These are phyloP conservation scores for Penicillium rolfsii DNA, from an alignment of 2,329 filamentous ascomycete genomes.

Conservation along the genomic window DNA sequence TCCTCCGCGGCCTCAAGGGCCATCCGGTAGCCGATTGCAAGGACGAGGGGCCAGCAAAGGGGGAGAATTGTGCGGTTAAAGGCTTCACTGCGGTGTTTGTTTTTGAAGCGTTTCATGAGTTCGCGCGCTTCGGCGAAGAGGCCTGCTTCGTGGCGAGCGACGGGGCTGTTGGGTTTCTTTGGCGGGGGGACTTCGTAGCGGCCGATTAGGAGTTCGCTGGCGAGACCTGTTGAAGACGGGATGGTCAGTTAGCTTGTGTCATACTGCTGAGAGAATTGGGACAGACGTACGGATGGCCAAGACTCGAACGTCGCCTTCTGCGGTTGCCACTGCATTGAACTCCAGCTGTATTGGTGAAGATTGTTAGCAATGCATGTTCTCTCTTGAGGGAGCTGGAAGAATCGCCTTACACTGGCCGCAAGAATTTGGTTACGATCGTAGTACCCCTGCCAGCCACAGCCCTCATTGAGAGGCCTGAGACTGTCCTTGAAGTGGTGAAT, in stretches of 20 bases:
- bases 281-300: conserved; percentile 26
- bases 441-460: background rate
- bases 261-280: background rate
- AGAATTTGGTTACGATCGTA: background rate
- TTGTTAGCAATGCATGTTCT: background rate
- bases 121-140: conserved; percentile 21
- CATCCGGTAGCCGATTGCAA: conserved; percentile 11
- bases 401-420: background rate
- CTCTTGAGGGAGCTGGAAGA: background rate
- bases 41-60: background rate
- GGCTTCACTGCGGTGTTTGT: conserved; percentile 5
- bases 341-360: background rate
- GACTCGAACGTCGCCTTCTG: conserved; percentile 27
- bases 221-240: conserved; percentile 33
- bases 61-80: conserved; percentile 10
- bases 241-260: no score
- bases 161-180: conserved; percentile 8
- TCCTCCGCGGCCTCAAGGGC: conserved; percentile 8
- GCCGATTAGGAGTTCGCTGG: conserved; percentile 30
- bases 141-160: conserved; percentile 29
- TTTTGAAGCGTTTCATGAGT: background rate
- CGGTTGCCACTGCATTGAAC: conserved; percentile 9
- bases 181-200: conserved; percentile 29
- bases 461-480: background rate
- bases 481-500: background rate